Evolutionary conservation across 352 stramenopile genomes (phyloP), one percentile per base, ranked within the genome.

Genomic region (Phytophthora litchii): DNA sequence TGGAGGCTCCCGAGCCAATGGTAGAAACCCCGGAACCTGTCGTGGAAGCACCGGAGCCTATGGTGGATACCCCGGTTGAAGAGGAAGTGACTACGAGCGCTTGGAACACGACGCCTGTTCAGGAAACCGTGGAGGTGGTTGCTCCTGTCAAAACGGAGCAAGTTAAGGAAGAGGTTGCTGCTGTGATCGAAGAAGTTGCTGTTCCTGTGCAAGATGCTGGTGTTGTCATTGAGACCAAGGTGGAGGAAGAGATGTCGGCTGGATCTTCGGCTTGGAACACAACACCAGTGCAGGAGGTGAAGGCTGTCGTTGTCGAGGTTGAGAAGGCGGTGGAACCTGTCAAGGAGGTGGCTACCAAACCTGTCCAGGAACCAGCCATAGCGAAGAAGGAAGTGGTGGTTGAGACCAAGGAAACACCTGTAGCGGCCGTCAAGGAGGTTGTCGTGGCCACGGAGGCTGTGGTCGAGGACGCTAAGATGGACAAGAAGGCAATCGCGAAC

Each of bases 401-500:
- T 7, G 42, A 60, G 37, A 52, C 40, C 9, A 50, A 65, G 29
- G 20, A 64, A 51, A 50, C 38, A 1, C 27, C 44, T 36, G 49
- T 51, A 42, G 47, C 44, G 19, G 49, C 38, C 17, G 50, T 52
- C 29, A 67, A 72, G 58, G 44, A 67, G 45, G 56, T 59, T 5
- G 43, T 67, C 9, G 53, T 58, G 19, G 43, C 46, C 11, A 54
- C 48, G 8, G 45, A 70, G 50, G 32, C 38, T 6, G 63, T 50
- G 5, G 53, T 62, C 14, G 44, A 65, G 47, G 52, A 59, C 20
- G 31, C 50, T 14, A 67, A 64, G 49, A 46, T 69, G 10, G 55
- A 67, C 14, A 76, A 63, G 34, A 64, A 69, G 40, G 55, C 50
- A 3, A 68, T 70, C 17, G 63, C 58, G 21, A 66, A 76, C 41